A percentile compares a stretch with the other conserved stretches of the same genome.
Evolutionary conservation across 345 rosid genomes (phyloP).

Genomic region (Pistacia vera): DNA sequence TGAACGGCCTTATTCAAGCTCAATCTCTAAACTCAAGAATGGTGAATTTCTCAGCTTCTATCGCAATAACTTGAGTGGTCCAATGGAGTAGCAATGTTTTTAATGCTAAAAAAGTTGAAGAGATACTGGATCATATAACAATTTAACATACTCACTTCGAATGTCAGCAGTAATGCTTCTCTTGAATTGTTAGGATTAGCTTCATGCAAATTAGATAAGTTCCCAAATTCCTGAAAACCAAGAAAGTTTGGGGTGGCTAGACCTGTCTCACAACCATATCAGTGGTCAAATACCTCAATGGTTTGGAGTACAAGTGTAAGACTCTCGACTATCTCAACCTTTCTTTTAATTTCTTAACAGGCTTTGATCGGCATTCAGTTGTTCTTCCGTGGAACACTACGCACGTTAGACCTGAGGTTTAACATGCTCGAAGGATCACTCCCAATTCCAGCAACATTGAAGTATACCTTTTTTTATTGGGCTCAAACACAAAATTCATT

Average conservation of each 20-base stretch:
- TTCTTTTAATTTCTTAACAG: constrained; percentile 2
- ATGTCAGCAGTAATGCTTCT: neutral
- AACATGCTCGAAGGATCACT: constrained; percentile 5
- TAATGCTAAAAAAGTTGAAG: neutral
- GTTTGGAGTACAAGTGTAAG: neutral
- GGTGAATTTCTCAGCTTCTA: neutral
- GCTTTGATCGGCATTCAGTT: neutral
- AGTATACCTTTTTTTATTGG: too few relatives aligned
- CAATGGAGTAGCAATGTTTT: neutral
- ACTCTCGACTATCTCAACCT: neutral
- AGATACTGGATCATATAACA: neutral
- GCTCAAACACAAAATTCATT: neutral
- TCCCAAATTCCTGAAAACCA: constrained; percentile 4
- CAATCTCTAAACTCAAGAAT: neutral
- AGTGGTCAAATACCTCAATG: constrained; percentile 11
- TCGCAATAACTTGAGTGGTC: neutral
- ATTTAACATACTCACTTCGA: neutral
- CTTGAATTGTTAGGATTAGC: neutral
- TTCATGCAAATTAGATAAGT: constrained; percentile 11
- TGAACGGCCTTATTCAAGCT: neutral
- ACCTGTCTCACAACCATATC: constrained; percentile 4
- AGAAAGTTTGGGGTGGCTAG: neutral
- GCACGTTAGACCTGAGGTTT: neutral
- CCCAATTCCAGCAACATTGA: neutral
- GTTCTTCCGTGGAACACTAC: neutral